Base-by-base conservation (phyloP, 177 flowering plant species). In the Vitis hybrid region DNA sequence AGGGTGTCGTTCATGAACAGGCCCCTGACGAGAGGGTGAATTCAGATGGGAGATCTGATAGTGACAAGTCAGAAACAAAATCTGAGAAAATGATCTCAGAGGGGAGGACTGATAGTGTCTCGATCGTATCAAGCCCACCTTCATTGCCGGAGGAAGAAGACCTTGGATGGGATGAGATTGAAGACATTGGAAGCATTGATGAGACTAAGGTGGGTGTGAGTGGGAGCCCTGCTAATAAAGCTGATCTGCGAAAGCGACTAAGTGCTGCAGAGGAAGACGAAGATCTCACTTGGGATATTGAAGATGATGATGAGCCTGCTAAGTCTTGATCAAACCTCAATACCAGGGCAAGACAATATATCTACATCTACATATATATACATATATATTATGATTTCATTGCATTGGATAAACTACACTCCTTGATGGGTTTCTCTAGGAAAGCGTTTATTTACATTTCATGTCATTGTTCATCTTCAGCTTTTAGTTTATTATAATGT, bases 211-310 rank as follows among this genome's bases (percentile, higher is more conserved):
- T 39, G 58, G 71, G 64, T 16, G 53, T 45, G 57, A 70, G 71
- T 71, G 87, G 76, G 8, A 84, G 82, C 60, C 67, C 48, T 39
- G 48, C 83, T 1, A 79, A 60, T 62, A 82, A 68, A 72, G 77
- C 65, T 72, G 89, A 86, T 70, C 45, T 88, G 79, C 78, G 79
- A 2, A 91, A 87, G 85, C 75, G 86, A 51, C 68, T 87, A 72
- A 89, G 83, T 78, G 76, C 68, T 65, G 87, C 86, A 5, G 98
- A 84, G 12, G 97, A 90, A 18, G 97, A 91, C 6, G 98, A 92
- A 80, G 91, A 92, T 77, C 80, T 94, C 69, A 90, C 77, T 77
- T 94, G 98, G 98, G 98, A 92, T 74, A 84, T 92, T 79, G 98
- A 94, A 82, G 97, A 94, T 60, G 94, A 88, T 70, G 87, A 83